phyloP scores from a whole-genome alignment of 305 asterid genomes.

The Salvia sclarea region DNA sequence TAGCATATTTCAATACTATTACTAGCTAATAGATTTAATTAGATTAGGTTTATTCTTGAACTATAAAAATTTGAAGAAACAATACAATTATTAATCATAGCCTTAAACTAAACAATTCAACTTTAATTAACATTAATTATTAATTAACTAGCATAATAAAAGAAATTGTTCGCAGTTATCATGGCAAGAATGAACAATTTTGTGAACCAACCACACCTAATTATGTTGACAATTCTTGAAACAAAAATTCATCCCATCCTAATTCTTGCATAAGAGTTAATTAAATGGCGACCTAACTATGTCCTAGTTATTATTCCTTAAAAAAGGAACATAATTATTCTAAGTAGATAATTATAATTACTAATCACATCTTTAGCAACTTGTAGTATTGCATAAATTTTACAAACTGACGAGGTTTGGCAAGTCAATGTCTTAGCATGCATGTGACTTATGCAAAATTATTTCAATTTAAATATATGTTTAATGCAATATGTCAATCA shows the following conservation, averaged over 20 bases:
- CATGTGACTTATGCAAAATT: conserved; percentile 6
- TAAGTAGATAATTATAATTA: not conserved
- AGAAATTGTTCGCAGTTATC: not conserved
- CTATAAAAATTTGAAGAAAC: too few species aligned
- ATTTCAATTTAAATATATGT: not conserved
- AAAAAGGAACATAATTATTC: not conserved
- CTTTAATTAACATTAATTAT: too few species aligned
- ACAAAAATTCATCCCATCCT: conserved; percentile 1
- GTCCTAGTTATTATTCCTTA: not conserved
- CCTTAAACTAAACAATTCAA: too few species aligned
- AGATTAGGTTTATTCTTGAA: too few species aligned
- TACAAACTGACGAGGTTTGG: not conserved
- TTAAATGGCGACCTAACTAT: not conserved
- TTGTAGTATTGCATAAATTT: not conserved
- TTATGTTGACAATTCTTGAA: conserved; percentile 23
- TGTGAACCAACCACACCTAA: conserved; percentile 23
- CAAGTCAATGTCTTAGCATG: conserved; percentile 33
- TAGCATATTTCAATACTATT: not conserved
- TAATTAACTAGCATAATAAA: too few species aligned
- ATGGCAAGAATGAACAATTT: not conserved
- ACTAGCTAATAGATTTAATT: too few species aligned
- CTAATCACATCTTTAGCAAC: not conserved
- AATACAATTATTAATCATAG: too few species aligned
- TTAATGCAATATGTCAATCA: too few species aligned
- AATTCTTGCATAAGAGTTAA: not conserved